phyloP scores from a whole-genome alignment of 768 basidiomycete genomes.

The Myochromella boudieri region DNA sequence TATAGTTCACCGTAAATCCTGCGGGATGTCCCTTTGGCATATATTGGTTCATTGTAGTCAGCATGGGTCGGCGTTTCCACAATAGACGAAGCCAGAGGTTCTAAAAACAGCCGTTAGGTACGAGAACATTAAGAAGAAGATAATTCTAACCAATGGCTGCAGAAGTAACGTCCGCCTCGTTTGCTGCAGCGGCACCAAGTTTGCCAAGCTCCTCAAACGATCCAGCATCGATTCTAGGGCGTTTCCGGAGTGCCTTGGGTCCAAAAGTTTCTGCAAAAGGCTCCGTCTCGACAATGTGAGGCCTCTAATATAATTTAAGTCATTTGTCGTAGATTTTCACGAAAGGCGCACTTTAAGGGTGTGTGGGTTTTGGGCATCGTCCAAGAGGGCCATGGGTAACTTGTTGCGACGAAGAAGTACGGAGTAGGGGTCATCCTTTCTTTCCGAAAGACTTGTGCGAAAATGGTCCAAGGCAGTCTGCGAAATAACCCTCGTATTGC shows the following conservation, averaged over 20 bases:
- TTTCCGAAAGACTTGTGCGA: conserved; percentile 79
- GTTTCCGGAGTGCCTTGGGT: conserved; percentile 92
- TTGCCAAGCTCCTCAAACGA: conserved; percentile 89
- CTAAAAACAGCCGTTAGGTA: conserved; percentile 23
- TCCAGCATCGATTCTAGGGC: conserved; percentile 83
- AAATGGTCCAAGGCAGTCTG: conserved; percentile 97
- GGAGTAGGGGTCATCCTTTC: conserved; percentile 93
- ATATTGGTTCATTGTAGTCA: conserved; percentile 86
- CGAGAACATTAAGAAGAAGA: not conserved
- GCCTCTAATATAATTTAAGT: conserved; percentile 47
- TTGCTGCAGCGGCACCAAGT: conserved; percentile 52
- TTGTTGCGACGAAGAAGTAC: conserved; percentile 94
- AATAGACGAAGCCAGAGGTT: conserved; percentile 48
- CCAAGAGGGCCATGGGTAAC: conserved; percentile 93
- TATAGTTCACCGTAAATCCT: conserved; percentile 98
- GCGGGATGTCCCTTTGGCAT: conserved; percentile 91
- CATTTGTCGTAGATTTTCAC: not conserved
- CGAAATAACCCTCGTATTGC: conserved; percentile 98
- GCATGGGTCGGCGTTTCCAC: conserved; percentile 65
- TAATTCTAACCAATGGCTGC: conserved; percentile 43
- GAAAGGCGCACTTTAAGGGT: conserved; percentile 58
- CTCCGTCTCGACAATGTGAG: conserved; percentile 96
- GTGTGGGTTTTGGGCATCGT: conserved; percentile 84
- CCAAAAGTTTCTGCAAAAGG: conserved; percentile 95
- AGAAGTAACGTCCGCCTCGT: conserved; percentile 48